These are phyloP conservation scores for Colletotrichum gloeosporioides DNA, from an alignment of 2,329 filamentous ascomycete genomes.

Conservation along the genomic window DNA sequence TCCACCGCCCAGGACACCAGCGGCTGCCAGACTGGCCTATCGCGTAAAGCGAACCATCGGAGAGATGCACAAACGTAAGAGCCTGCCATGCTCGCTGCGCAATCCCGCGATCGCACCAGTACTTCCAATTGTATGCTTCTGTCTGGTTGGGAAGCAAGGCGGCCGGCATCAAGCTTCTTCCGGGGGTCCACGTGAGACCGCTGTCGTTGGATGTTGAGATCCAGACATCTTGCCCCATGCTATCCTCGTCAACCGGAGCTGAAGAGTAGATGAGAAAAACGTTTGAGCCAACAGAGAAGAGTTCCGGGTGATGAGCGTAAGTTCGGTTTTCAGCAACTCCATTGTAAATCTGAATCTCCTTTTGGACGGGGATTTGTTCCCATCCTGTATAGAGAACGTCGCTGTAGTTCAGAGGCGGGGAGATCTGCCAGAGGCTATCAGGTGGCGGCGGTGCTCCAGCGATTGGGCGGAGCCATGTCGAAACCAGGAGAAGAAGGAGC, in stretches of 20 bases:
- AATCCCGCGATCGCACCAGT: conserved; percentile 28
- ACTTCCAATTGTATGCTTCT: conserved; percentile 24
- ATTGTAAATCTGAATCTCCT: conserved; percentile 27
- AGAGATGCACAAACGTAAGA: conserved; percentile 14
- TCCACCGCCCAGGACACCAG: conserved; percentile 18
- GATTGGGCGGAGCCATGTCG: background rate
- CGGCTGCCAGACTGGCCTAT: conserved; percentile 23
- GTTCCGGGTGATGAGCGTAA: conserved; percentile 29
- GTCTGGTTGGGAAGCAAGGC: conserved; percentile 30
- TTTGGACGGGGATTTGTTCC: conserved; percentile 24
- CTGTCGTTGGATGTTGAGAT: conserved; percentile 24
- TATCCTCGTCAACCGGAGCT: conserved; percentile 29
- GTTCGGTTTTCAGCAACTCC: conserved; percentile 25
- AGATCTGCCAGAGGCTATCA: conserved; percentile 23
- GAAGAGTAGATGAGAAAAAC: conserved; percentile 27
- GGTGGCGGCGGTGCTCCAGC: conserved; percentile 8
- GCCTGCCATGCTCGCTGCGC: conserved; percentile 25
- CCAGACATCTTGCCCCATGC: conserved; percentile 30
- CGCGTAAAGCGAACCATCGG: conserved; percentile 21
- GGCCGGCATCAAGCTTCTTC: conserved; percentile 24
- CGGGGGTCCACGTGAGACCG: conserved; percentile 24
- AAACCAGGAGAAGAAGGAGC: background rate
- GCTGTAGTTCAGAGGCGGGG: conserved; percentile 26
- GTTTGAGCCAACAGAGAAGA: conserved; percentile 22
- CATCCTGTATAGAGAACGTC: conserved; percentile 29